A percentile compares a stretch with the other conserved stretches of the same genome.
Conservation (phyloP, 1,284 basidiomycete species). For the Flammula alnicola region DNA sequence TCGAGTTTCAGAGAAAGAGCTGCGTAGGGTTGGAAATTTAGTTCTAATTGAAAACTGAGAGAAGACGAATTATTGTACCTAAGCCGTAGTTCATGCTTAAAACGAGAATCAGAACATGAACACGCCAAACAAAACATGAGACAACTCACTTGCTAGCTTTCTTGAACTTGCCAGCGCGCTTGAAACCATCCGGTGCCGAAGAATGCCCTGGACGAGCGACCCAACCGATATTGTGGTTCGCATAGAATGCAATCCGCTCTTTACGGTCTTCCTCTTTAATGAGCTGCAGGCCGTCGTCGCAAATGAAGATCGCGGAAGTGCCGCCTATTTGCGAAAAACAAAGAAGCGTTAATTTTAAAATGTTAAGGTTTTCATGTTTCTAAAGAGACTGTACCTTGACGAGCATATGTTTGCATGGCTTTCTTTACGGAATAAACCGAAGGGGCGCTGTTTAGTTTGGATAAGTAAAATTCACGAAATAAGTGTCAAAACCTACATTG, state of each 20-base stretch:
- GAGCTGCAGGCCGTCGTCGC: constrained; percentile 78
- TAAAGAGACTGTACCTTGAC: constrained; percentile 57
- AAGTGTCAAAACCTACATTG: no score
- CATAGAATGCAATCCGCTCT: constrained; percentile 76
- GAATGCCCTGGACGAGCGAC: constrained; percentile 77
- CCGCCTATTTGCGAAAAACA: constrained; percentile 37
- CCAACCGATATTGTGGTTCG: constrained; percentile 84
- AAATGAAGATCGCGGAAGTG: constrained; percentile 77
- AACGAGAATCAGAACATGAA: neutral
- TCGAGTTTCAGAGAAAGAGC: constrained; percentile 70
- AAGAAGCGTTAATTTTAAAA: neutral
- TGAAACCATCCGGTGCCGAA: constrained; percentile 62
- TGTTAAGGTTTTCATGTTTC: neutral
- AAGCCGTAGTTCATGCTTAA: constrained; percentile 79
- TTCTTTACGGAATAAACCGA: constrained; percentile 85
- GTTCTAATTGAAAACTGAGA: no score
- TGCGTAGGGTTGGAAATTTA: no score
- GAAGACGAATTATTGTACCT: no score
- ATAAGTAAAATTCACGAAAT: no score
- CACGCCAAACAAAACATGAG: neutral
- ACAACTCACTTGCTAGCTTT: constrained; percentile 72
- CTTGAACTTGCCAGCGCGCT: constrained; percentile 86
- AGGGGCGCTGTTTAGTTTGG: no score
- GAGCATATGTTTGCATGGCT: constrained; percentile 87
- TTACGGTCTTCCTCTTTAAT: constrained; percentile 65